phyloP scores from a whole-genome alignment of 75 land plant genomes.

The Isoetes taiwanensis region DNA sequence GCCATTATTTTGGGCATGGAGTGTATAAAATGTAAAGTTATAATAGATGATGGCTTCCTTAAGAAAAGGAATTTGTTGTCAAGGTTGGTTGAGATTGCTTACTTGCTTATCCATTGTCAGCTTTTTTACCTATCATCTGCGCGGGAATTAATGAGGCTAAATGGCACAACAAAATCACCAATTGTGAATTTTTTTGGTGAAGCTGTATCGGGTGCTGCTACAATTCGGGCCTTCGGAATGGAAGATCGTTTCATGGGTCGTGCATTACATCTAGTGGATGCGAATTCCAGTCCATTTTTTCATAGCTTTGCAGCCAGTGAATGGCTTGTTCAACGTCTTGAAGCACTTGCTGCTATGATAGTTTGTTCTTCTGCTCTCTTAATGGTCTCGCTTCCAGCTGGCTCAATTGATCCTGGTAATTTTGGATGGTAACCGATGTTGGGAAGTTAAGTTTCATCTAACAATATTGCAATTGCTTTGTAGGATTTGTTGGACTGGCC shows the following conservation, averaged over 20 bases:
- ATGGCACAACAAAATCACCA: slow-evolving; percentile 56
- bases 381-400: slow-evolving; percentile 40
- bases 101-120: no score
- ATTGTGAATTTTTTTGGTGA: slow-evolving; percentile 58
- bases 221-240: slow-evolving; percentile 66
- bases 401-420: slow-evolving; percentile 51
- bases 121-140: slow-evolving; percentile 46
- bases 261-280: slow-evolving; percentile 40
- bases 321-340: slow-evolving; percentile 66
- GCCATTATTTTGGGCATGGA: not conserved
- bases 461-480: not conserved
- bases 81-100: no score
- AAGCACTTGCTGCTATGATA: slow-evolving; percentile 36
- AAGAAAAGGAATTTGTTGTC: no score
- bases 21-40: no score
- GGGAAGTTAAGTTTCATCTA: not conserved
- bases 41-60: no score
- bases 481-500: slow-evolving; percentile 87
- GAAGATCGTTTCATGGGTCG: slow-evolving; percentile 41
- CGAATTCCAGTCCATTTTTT: slow-evolving; percentile 47
- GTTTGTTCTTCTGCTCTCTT: slow-evolving; percentile 42
- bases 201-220: slow-evolving; percentile 52
- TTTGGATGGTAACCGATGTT: not conserved
- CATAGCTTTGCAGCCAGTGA: slow-evolving; percentile 50
- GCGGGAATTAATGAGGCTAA: slow-evolving; percentile 61